Evolutionary conservation across 1,284 basidiomycete species (phyloP).

Genomic region (Gymnopus androsaceus): DNA sequence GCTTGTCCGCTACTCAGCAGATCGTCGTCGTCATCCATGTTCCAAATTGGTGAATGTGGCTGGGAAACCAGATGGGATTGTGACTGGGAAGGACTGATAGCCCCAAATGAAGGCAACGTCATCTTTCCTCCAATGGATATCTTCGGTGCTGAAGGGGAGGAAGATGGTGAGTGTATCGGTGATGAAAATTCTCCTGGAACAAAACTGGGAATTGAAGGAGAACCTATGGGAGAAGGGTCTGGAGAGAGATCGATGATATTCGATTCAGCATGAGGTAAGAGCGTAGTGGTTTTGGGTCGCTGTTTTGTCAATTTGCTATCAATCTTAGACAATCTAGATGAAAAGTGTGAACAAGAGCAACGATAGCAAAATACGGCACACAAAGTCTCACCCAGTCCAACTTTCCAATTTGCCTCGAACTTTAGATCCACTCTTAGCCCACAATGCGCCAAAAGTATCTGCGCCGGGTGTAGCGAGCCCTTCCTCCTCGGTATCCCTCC

Average conservation of each 20-base stretch:
- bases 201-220: constrained; percentile 4
- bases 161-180: not conserved
- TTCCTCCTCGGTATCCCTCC: constrained; percentile 46
- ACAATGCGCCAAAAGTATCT: constrained; percentile 27
- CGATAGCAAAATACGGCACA: not conserved
- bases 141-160: constrained; percentile 1
- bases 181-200: not conserved
- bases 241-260: constrained; percentile 14
- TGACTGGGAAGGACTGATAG: constrained; percentile 2
- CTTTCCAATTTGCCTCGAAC: constrained; percentile 70
- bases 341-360: not conserved
- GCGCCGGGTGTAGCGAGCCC: constrained; percentile 29
- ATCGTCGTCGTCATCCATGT: constrained; percentile 53
- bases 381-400: constrained; percentile 62
- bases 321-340: constrained; percentile 16
- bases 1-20: constrained; percentile 71
- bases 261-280: not conserved
- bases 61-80: not conserved
- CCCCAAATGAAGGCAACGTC: not conserved
- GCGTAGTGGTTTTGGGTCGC: not conserved
- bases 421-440: constrained; percentile 55
- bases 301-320: constrained; percentile 22
- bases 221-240: constrained; percentile 8
- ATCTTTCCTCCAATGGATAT: not conserved
- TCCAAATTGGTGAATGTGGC: not conserved